Percentiles rank a stretch among this genome's conserved stretches.
These are phyloP conservation scores for Phyllosticta ampelicida DNA, from an alignment of 2,329 filamentous ascomycete genomes.

Conservation along the genomic window DNA sequence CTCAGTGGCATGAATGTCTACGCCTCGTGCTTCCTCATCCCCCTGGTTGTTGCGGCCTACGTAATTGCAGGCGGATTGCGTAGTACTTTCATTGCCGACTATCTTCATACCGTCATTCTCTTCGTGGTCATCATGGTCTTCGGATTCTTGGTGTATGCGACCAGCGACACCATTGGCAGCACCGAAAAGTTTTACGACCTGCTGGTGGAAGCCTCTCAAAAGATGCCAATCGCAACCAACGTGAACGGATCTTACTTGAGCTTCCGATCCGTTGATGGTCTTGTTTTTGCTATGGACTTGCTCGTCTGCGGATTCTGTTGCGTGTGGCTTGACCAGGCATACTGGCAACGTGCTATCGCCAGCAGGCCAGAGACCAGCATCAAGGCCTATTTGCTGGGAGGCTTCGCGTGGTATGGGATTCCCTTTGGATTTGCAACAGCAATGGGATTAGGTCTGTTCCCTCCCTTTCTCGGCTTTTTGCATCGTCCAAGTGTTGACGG, in stretches of 20 bases:
- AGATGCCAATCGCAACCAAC: slow-evolving; percentile 13
- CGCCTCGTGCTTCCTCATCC: slow-evolving; percentile 40
- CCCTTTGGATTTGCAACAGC: slow-evolving; percentile 28
- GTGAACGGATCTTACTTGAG: slow-evolving; percentile 45
- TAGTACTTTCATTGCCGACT: slow-evolving; percentile 37
- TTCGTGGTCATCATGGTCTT: slow-evolving; percentile 41
- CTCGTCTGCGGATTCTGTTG: slow-evolving; percentile 16
- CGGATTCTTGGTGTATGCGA: slow-evolving; percentile 36
- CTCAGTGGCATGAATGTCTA: slow-evolving; percentile 40
- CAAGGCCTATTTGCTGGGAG: slow-evolving; percentile 43
- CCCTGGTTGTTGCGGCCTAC: slow-evolving; percentile 18
- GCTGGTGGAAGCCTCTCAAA: slow-evolving; percentile 31
- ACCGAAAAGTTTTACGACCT: slow-evolving; percentile 39
- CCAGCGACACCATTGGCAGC: slow-evolving; percentile 38
- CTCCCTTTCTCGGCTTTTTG: slow-evolving; percentile 19
- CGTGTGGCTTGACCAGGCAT: slow-evolving; percentile 5
- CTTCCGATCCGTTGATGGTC: slow-evolving; percentile 43
- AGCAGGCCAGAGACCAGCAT: slow-evolving; percentile 41
- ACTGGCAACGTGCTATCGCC: slow-evolving; percentile 42
- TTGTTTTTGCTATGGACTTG: slow-evolving; percentile 41
- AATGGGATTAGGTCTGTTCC: slow-evolving; percentile 27
- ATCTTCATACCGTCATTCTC: slow-evolving; percentile 45
- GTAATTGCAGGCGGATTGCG: slow-evolving; percentile 14
- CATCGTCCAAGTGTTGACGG: slow-evolving; percentile 34
- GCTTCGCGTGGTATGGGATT: slow-evolving; percentile 27